These are phyloP conservation scores for Suillus brevipes DNA, from an alignment of 768 basidiomycete species.

Conservation along the genomic window DNA sequence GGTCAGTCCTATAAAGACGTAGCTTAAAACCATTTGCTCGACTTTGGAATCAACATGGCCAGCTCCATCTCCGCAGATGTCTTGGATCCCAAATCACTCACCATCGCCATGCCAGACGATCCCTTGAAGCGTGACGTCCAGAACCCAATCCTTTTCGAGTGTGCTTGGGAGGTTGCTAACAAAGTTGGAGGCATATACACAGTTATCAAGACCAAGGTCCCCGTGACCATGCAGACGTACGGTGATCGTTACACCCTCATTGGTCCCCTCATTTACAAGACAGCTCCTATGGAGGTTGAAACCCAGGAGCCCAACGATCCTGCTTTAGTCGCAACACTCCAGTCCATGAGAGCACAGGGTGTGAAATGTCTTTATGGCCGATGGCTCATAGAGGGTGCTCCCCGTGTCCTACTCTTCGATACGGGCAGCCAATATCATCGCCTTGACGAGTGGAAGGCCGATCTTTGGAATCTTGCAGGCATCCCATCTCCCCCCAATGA, in stretches of 20 bases:
- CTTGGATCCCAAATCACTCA: slow-evolving; percentile 5
- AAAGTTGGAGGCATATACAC: slow-evolving; percentile 99
- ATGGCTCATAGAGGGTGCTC: slow-evolving; percentile 98
- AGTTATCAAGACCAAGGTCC: slow-evolving; percentile 99
- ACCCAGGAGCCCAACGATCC: slow-evolving; percentile 84
- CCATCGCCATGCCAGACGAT: slow-evolving; percentile 23
- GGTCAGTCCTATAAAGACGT: slow-evolving; percentile 3
- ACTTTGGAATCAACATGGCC: slow-evolving; percentile 1
- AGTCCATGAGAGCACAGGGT: slow-evolving; percentile 84
- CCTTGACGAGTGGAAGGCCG: slow-evolving; percentile 98
- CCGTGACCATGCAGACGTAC: slow-evolving; percentile 95
- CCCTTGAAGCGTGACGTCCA: slow-evolving; percentile 65
- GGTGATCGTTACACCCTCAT: slow-evolving; percentile 95
- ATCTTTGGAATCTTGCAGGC: slow-evolving; percentile 97
- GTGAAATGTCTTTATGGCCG: slow-evolving; percentile 94
- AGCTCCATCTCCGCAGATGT: slow-evolving; percentile 6
- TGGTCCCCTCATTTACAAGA: slow-evolving; percentile 97
- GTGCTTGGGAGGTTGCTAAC: slow-evolving; percentile 98
- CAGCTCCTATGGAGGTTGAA: slow-evolving; percentile 99
- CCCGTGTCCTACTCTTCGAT: slow-evolving; percentile 94
- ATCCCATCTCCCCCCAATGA: slow-evolving; percentile 97
- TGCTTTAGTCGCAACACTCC: slow-evolving; percentile 70
- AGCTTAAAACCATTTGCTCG: background rate
- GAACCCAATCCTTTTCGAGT: slow-evolving; percentile 86
- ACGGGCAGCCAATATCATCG: slow-evolving; percentile 83